Base-by-base conservation (phyloP, 148 eudicot species). In the Vaccinium corymbosum region DNA sequence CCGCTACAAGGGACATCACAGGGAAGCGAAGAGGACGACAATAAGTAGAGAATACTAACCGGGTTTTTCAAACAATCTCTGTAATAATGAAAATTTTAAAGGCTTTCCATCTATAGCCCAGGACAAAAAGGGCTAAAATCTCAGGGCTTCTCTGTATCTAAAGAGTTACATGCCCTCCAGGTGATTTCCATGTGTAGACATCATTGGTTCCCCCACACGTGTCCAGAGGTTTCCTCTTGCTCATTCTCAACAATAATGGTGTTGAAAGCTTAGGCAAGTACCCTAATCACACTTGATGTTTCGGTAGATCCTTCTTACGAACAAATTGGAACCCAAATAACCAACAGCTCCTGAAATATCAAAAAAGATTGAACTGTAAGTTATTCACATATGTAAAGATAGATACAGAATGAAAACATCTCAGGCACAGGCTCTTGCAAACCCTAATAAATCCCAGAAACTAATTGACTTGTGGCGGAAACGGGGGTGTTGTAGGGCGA, bases 211-310 rank as follows among this genome's bases (percentile, higher is more conserved):
- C 84, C 25, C 46, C 20, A 17, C 20, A 55, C 2, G 17, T 71
- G 66, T 20, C 46, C 73, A 22, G 29, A 4, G 80, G 71, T 59
- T 81, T 52, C 61, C 49, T 29, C 80, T 59, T 51, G 56, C 25
- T 20, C 51, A 13, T 48, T 48, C 5, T 55, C 42, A 61, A 78
- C 10, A 51, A 80, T 29, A 64, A 46, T 1, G 2, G 53, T 10
- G 22, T 22, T 3, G 51, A 64, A 48, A 51, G 42, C 81, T 62
- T 9, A 10, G 12, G 50, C 56, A 73, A 80, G 83, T 27, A 74
- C 61, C 64, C 87, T 89, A 89, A 81, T 89, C 91, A 48, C 91
- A 89, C 83, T 89, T 89, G 86, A 89, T 89, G 83, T 89, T 89
- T 52, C 87, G 57, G 83, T 89, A 89, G 55, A 89, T 89, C 83